These are phyloP conservation scores for Pleurotus pulmonarius DNA, from an alignment of 768 basidiomycete genomes.

Conservation along the genomic window DNA sequence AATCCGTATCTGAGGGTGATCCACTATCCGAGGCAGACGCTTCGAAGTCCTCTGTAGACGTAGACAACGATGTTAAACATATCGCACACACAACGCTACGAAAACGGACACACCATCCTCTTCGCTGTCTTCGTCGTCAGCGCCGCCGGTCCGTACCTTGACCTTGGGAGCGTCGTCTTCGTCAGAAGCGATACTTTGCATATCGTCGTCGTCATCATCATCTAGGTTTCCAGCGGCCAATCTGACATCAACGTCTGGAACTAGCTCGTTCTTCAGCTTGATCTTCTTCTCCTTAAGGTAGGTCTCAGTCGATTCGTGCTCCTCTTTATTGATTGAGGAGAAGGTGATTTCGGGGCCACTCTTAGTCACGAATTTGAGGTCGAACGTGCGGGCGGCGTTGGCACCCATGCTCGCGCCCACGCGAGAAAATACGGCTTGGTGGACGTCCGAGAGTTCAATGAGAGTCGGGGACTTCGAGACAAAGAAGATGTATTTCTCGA, in stretches of 20 bases:
- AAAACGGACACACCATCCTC: slow-evolving; percentile 50
- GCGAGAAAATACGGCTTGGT: slow-evolving; percentile 89
- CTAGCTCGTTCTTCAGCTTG: slow-evolving; percentile 93
- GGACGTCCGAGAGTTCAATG: slow-evolving; percentile 86
- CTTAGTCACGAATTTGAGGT: slow-evolving; percentile 86
- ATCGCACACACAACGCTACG: not conserved
- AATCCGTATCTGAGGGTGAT: slow-evolving; percentile 78
- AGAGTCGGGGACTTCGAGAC: slow-evolving; percentile 94
- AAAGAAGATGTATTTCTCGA: slow-evolving; percentile 97
- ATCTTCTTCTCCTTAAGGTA: slow-evolving; percentile 92
- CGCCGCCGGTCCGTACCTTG: slow-evolving; percentile 47
- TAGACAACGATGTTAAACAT: not conserved
- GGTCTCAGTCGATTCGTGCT: slow-evolving; percentile 79
- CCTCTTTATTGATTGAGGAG: slow-evolving; percentile 93
- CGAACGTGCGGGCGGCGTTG: slow-evolving; percentile 88
- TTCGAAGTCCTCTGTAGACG: slow-evolving; percentile 66
- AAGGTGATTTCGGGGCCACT: slow-evolving; percentile 84
- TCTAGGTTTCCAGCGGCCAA: slow-evolving; percentile 60
- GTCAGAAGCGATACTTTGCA: slow-evolving; percentile 76
- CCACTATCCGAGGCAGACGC: slow-evolving; percentile 83
- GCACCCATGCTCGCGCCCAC: slow-evolving; percentile 83
- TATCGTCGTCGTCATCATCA: slow-evolving; percentile 77
- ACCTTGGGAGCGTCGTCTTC: slow-evolving; percentile 59
- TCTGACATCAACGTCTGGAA: slow-evolving; percentile 79
- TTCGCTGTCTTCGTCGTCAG: slow-evolving; percentile 72